Evolutionary conservation across 805 yeast genomes (phyloP).

Genomic region (Debaryomyces tyrocola): DNA sequence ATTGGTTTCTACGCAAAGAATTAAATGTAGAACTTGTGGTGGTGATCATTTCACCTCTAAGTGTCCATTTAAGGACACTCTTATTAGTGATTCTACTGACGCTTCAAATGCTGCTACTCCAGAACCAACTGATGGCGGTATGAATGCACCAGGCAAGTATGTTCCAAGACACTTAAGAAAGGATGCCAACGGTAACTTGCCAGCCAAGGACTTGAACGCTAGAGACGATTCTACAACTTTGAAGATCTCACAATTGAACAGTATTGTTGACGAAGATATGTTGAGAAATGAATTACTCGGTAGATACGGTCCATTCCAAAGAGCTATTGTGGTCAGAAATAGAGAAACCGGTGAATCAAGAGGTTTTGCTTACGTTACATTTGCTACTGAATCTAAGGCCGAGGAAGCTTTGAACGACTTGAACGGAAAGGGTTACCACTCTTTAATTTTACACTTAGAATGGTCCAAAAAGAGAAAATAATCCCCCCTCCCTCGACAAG

Average conservation of each 20-base stretch:
- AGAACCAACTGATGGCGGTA: conserved; percentile 21
- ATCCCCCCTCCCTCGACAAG: neutral
- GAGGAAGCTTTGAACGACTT: conserved; percentile 71
- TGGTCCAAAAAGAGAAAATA: conserved; percentile 47
- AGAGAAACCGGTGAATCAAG: conserved; percentile 91
- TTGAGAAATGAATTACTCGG: conserved; percentile 70
- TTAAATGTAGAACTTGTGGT: conserved; percentile 86
- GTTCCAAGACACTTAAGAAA: conserved; percentile 48
- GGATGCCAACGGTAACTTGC: conserved; percentile 42
- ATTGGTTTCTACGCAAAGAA: conserved; percentile 40
- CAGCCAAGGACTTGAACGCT: conserved; percentile 38
- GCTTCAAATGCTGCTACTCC: conserved; percentile 41
- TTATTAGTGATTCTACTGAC: conserved; percentile 52
- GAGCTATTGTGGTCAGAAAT: conserved; percentile 84
- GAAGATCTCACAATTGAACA: conserved; percentile 88
- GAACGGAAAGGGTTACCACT: conserved; percentile 91
- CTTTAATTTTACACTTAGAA: conserved; percentile 63
- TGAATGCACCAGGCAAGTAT: conserved; percentile 32
- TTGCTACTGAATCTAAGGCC: conserved; percentile 66
- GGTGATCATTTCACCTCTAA: conserved; percentile 91
- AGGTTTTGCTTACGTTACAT: conserved; percentile 94
- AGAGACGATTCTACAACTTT: conserved; percentile 87
- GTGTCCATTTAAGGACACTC: conserved; percentile 93
- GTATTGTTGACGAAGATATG: conserved; percentile 77
- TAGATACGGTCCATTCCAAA: conserved; percentile 64